Evolutionary conservation across 202 grass and related monocot species (phyloP), one percentile per base, ranked within the genome.

Genomic region (Carex arenaria): DNA sequence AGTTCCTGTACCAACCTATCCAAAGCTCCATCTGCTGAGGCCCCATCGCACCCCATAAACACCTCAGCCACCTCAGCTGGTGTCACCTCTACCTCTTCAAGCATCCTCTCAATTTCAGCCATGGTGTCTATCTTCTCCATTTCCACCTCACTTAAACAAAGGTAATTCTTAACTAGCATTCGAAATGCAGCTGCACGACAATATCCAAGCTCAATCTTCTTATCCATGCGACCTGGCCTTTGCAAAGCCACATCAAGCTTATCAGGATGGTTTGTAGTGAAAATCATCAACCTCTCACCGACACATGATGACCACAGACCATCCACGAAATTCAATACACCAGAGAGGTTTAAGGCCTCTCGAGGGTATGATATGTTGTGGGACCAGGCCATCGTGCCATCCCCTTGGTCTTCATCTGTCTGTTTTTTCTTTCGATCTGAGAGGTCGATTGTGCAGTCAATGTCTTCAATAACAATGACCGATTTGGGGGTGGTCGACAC

Each of bases 261-360:
- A 36, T 97, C 89, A 5, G 85, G 85, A 85, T 93, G 93, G 85
- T 97, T 97, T 36, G 91, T 97, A 1, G 93, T 97, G 83, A 93
- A 97, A 47, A 97, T 87, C 77, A 97, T 93, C 14, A 96, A 90
- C 13, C 94, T 86, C 85, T 97, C 94, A n/a, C 91, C 91, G 15
- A 93, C 91, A 66, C 91, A 93, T 13, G 93, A 96, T 52, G 90
- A 91, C 93, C 91, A 93, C 69, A 96, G 89, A 3, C 91, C 91
- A 38, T 96, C 93, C n/a, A 93, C 91, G 76, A 96, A 96, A 85
- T 91, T 97, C 63, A 97, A 86, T 63, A 97, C 89, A 0, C 94
- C 89, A 15, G 89, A 93, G 42, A 93, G 87, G 68, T 78, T 97
- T 3, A 97, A 76, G 14, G 81, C 45, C 32, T 90, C 88, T 10